Evolutionary conservation across 2,329 filamentous ascomycete genomes (phyloP).

Genomic region (Diaporthe sp.): DNA sequence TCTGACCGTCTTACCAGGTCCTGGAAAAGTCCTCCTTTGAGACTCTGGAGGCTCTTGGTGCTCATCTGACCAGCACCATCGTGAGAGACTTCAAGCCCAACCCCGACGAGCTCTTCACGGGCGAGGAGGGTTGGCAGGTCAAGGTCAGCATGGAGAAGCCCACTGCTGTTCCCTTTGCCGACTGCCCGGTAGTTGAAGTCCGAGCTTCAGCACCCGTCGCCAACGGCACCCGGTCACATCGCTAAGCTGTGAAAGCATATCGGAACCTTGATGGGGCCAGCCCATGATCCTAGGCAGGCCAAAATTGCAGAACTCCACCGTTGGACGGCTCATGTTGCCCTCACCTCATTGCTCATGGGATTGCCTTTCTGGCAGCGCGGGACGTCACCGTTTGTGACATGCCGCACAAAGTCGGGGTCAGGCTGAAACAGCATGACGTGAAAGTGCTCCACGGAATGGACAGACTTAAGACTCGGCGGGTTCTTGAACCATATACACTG

Average conservation of each 20-base stretch:
- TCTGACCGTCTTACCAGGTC: slow-evolving; percentile 52
- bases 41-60: slow-evolving; percentile 73
- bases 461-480: slow-evolving; percentile 86
- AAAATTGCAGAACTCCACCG: background rate
- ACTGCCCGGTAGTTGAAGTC: slow-evolving; percentile 78
- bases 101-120: slow-evolving; percentile 48
- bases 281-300: slow-evolving; percentile 5
- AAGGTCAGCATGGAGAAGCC: slow-evolving; percentile 78
- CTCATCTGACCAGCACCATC: slow-evolving; percentile 61
- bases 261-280: background rate
- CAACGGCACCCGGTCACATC: slow-evolving; percentile 32
- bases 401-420: slow-evolving; percentile 75
- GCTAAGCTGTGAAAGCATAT: background rate
- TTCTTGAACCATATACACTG: slow-evolving; percentile 86
- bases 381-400: slow-evolving; percentile 81
- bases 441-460: slow-evolving; percentile 92
- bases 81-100: slow-evolving; percentile 56
- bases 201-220: slow-evolving; percentile 46
- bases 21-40: slow-evolving; percentile 71
- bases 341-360: slow-evolving; percentile 3
- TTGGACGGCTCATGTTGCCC: background rate
- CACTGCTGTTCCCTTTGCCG: slow-evolving; percentile 79
- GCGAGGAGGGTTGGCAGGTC: slow-evolving; percentile 63
- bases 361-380: slow-evolving; percentile 68
- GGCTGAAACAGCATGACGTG: slow-evolving; percentile 92